These are phyloP conservation scores for Volutella citrinella DNA, from an alignment of 2,329 filamentous ascomycete species.

Conservation along the genomic window DNA sequence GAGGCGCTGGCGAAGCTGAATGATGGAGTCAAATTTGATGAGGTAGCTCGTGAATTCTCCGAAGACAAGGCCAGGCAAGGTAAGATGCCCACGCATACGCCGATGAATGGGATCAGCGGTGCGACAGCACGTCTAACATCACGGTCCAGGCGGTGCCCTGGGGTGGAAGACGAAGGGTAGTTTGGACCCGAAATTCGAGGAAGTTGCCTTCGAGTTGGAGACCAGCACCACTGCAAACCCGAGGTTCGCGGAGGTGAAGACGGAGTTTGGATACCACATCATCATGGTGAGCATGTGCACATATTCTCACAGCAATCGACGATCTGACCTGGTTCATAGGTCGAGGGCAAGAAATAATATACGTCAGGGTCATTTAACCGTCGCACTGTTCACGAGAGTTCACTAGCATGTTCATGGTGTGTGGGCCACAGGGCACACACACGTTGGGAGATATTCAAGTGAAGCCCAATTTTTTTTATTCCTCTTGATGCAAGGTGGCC, in stretches of 20 bases:
- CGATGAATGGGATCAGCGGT: too few species aligned
- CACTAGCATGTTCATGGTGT: too few species aligned
- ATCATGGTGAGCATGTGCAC: slow-evolving; percentile 62
- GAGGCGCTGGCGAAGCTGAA: slow-evolving; percentile 68
- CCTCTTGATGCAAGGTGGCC: slow-evolving; percentile 35
- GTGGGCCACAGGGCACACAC: too few species aligned
- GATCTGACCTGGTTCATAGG: slow-evolving; percentile 23
- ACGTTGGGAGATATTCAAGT: too few species aligned
- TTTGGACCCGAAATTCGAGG: slow-evolving; percentile 67
- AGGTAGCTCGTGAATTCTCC: slow-evolving; percentile 68
- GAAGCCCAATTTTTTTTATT: slow-evolving; percentile 39
- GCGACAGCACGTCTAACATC: too few species aligned
- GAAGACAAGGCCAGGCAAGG: slow-evolving; percentile 74
- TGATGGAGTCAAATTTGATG: slow-evolving; percentile 68
- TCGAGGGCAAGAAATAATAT: too few species aligned
- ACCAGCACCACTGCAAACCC: slow-evolving; percentile 62
- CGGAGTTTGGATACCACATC: slow-evolving; percentile 74
- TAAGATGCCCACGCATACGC: slow-evolving; percentile 23
- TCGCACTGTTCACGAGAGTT: too few species aligned
- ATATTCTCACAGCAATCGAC: background rate
- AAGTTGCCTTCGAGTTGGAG: slow-evolving; percentile 67
- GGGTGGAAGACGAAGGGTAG: slow-evolving; percentile 71
- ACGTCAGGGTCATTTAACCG: too few species aligned
- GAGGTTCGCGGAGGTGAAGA: slow-evolving; percentile 69
- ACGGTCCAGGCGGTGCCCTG: slow-evolving; percentile 60